Evolutionary conservation across 257 asterid genomes (phyloP), one percentile per base, ranked within the genome.

Genomic region (Plantago major): DNA sequence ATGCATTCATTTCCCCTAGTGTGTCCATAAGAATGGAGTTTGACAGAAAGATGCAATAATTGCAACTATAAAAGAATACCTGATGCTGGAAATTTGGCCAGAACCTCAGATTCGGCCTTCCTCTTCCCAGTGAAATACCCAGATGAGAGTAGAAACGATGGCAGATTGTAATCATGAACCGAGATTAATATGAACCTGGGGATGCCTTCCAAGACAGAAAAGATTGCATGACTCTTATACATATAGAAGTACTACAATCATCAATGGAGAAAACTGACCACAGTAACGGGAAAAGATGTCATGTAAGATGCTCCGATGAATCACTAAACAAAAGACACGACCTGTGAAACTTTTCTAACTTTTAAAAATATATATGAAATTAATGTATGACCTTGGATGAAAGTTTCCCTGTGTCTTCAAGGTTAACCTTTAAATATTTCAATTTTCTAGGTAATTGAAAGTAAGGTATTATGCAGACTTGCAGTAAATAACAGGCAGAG

Each of bases 61-160:
- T 47, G 46, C 50, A 51, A 42, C 18, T 26, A 44, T n/a, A 8
- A 45, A 61, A 12, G 3, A 43, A 66, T 73, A 93, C 99, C 99
- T 71, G 96, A 80, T 64, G 33, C 67, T 17, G 97, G 96, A 80
- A 71, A 93, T 77, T 89, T 93, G 56, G 94, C 82, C 30, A 85
- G 86, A 82, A 93, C 90, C 82, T 89, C 96, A 15, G 96, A 85
- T 79, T 89, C 99, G 55, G 99, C 99, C 81, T 85, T 93, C 76
- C 97, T 87, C 78, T 93, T 93, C 51, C 99, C 99, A 0, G 80
- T 81, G 81, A 89, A 89, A 83, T 93, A 93, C 37, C 94, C 90
- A 10, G 83, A 71, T 55, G 84, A 56, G 46, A 89, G 88, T 67
- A 89, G 71, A 78, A 93, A 93, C 7, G 94, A 72, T 8, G 99